Percentiles rank a stretch among this genome's conserved stretches.
Evolutionary conservation across 768 basidiomycete genomes (phyloP).

Genomic region (Boletus patriciae): DNA sequence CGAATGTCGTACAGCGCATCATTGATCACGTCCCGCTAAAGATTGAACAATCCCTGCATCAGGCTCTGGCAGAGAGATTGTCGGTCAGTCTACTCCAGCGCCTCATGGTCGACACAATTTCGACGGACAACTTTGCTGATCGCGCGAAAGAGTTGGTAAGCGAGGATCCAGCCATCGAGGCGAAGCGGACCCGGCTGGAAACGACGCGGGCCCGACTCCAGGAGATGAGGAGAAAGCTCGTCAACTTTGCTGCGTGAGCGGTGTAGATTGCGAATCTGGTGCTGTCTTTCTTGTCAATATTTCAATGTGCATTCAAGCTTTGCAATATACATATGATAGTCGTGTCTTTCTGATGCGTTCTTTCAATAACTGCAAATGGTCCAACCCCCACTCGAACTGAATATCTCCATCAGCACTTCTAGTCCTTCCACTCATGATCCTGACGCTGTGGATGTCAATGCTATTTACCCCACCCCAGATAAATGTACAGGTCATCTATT

Average conservation of each 20-base stretch:
- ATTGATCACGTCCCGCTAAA: conserved; percentile 53
- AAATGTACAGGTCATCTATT: no score
- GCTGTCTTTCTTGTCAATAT: neutral
- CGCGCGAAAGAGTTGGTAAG: conserved; percentile 43
- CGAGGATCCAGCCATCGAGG: conserved; percentile 44
- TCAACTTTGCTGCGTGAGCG: conserved; percentile 24
- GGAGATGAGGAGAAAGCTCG: conserved; percentile 40
- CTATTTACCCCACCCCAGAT: neutral
- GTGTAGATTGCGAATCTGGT: neutral
- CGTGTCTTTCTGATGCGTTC: neutral
- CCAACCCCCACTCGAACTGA: neutral
- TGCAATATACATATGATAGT: neutral
- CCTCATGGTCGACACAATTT: conserved; percentile 26
- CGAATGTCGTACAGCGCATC: conserved; percentile 41
- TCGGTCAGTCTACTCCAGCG: conserved; percentile 37
- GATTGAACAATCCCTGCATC: conserved; percentile 48
- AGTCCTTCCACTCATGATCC: neutral
- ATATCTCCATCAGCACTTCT: neutral
- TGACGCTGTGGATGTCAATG: neutral
- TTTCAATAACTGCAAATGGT: neutral
- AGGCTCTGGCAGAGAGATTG: conserved; percentile 37
- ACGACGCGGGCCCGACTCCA: conserved; percentile 38
- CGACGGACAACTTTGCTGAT: conserved; percentile 18
- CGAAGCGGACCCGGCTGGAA: conserved; percentile 36
- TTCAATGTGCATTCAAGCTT: neutral